Evolutionary conservation across 768 basidiomycete species (phyloP), one percentile per base, ranked within the genome.

Genomic region (Pleurotus platypus): DNA sequence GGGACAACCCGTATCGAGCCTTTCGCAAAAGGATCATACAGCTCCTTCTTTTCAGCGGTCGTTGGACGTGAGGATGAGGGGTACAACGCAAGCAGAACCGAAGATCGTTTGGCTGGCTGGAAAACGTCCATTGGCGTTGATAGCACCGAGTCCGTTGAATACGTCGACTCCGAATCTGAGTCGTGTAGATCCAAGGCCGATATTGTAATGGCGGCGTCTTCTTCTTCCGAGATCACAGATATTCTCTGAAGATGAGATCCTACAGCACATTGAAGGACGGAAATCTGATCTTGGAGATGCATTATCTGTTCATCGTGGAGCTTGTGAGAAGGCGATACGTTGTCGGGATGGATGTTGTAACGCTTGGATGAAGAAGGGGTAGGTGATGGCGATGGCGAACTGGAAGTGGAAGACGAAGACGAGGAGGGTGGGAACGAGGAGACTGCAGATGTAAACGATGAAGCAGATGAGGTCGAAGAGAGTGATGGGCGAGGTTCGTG

Each of bases 201-300:
- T 5, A 37, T 50, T 37, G 35, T 16, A 24, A 35, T 50, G 27
- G 27, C 22, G 15, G 30, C 16, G 8, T 50, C 49, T 30, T 27
- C 49, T 30, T 27, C 49, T 16, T 50, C 49, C 49, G 49, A 37
- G 27, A 50, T 50, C 30, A 50, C 38, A 9, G 49, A 50, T 6
- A 50, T 15, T n/a, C 49, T 27, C 15, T 50, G 49, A 35, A 37
- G 49, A 27, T 35, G 49, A 7, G 49, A 37, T 16, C 30, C 30
- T 27, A 50, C 38, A 5, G 49, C 49, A 20, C 16, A 16, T n/a
- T 37, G 49, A 37, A 50, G 49, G 24, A 37, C 30, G 8, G 49
- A 50, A 9, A 50, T 50, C 15, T 50, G 49, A 50, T 50, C 49
- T 38, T 50, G 49, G 2, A 50, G 49, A 50, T 50, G 49, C 5